Conservation (phyloP, 805 yeast species). For the Saturnispora diversa region DNA sequence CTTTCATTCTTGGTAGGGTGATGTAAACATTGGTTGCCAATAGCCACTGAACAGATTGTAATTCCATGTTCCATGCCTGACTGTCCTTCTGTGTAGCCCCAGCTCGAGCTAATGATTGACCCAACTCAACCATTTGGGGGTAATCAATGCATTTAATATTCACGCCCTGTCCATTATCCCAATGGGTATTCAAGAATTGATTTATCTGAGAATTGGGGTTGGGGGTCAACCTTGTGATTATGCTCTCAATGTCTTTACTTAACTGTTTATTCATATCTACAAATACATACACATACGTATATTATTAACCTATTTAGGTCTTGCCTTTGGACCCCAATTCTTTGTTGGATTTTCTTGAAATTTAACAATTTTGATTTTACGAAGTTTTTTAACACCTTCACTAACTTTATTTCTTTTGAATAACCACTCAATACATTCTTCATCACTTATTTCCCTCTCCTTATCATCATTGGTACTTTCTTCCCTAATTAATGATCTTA, state of each 20-base stretch:
- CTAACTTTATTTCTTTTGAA: conserved; percentile 59
- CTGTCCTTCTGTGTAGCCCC: conserved; percentile 5
- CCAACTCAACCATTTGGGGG: conserved; percentile 23
- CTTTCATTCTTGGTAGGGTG: conserved; percentile 7
- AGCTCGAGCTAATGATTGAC: conserved; percentile 22
- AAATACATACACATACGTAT: not conserved
- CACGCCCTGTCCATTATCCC: conserved; percentile 12
- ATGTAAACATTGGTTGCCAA: conserved; percentile 5
- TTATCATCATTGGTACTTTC: conserved; percentile 8
- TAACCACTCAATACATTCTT: conserved; percentile 32
- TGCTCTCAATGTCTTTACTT: no score
- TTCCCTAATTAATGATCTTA: conserved; percentile 11
- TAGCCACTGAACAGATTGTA: conserved; percentile 4
- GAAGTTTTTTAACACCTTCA: conserved; percentile 46
- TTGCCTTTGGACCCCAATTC: conserved; percentile 85
- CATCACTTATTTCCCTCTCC: conserved; percentile 17
- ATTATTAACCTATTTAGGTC: conserved; percentile 38
- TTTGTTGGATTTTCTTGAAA: conserved; percentile 89
- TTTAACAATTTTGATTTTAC: conserved; percentile 75
- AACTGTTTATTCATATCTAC: no score
- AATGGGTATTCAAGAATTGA: conserved; percentile 1
- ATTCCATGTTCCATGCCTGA: not conserved
- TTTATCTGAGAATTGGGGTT: no score
- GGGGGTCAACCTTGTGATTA: no score
- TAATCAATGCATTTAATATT: conserved; percentile 22